Percentiles rank a stretch among this genome's conserved stretches.
phyloP scores from a whole-genome alignment of 2,329 filamentous ascomycete genomes.

The Fusarium nygamai region DNA sequence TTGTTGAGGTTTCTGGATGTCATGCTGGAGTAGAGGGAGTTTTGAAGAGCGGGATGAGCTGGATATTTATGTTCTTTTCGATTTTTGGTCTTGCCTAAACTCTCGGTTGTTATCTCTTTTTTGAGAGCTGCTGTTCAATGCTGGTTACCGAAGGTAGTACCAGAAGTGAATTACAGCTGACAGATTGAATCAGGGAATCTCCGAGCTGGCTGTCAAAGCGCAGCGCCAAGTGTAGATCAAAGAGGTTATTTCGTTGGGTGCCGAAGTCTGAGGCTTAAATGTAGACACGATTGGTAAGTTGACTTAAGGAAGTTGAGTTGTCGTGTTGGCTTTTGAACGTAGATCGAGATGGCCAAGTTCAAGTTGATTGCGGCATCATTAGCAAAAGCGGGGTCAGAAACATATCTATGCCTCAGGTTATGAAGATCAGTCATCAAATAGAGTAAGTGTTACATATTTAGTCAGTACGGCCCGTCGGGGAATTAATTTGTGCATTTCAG shows the following conservation, averaged over 20 bases:
- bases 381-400: not conserved
- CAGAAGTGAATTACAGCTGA: not conserved
- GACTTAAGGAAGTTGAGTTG: not conserved
- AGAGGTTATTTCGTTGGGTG: not conserved
- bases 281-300: rapidly evolving
- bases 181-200: not conserved
- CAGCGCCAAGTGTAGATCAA: not conserved
- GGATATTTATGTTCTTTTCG: not conserved
- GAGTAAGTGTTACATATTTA: not conserved
- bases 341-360: not conserved
- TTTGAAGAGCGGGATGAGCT: not conserved
- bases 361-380: not conserved
- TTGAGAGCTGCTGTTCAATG: not conserved
- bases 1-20: conserved; percentile 29
- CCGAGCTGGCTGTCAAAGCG: not conserved
- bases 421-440: not conserved
- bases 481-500: not conserved
- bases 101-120: not conserved
- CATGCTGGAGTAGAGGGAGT: not conserved
- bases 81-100: rapidly evolving
- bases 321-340: not conserved
- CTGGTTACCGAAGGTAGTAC: not conserved
- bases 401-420: not conserved
- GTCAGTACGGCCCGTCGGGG: rapidly evolving
- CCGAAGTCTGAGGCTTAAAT: not conserved